phyloP scores from a whole-genome alignment of 768 basidiomycete species.

The Suillus brevipes region DNA sequence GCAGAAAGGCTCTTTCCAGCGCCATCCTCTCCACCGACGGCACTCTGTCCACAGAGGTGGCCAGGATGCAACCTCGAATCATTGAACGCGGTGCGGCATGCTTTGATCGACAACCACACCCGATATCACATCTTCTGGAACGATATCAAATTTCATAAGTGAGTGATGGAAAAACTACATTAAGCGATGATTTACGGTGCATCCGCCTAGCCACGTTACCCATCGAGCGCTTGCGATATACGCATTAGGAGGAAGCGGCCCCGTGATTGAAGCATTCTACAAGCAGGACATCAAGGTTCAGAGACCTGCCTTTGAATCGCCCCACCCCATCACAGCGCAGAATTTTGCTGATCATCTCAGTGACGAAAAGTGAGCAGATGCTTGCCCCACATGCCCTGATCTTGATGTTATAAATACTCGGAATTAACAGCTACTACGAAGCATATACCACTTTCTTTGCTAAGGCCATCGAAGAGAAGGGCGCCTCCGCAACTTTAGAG shows the following conservation, averaged over 20 bases:
- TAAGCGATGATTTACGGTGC: neutral
- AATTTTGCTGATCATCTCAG: constrained; percentile 28
- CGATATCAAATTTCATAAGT: constrained; percentile 53
- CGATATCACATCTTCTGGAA: constrained; percentile 53
- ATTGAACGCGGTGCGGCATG: constrained; percentile 20
- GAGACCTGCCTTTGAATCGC: constrained; percentile 25
- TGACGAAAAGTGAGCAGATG: constrained; percentile 26
- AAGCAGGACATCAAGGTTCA: constrained; percentile 21
- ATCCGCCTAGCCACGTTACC: constrained; percentile 25
- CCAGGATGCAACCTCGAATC: constrained; percentile 27
- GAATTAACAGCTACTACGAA: constrained; percentile 24
- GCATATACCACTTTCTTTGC: constrained; percentile 30
- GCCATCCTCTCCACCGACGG: constrained; percentile 28
- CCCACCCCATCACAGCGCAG: constrained; percentile 23
- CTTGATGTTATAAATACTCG: neutral
- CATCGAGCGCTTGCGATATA: constrained; percentile 33
- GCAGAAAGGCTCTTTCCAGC: constrained; percentile 26
- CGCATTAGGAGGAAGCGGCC: constrained; percentile 27
- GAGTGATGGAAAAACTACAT: constrained; percentile 12
- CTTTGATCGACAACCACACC: constrained; percentile 50
- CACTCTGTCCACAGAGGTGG: constrained; percentile 26
- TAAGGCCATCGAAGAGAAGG: constrained; percentile 18
- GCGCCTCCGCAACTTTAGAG: constrained; percentile 21
- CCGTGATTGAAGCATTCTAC: constrained; percentile 28
- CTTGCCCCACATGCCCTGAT: neutral